Base-by-base conservation (phyloP, 2,329 filamentous ascomycete genomes). In the Aureobasidium leucospermi region DNA sequence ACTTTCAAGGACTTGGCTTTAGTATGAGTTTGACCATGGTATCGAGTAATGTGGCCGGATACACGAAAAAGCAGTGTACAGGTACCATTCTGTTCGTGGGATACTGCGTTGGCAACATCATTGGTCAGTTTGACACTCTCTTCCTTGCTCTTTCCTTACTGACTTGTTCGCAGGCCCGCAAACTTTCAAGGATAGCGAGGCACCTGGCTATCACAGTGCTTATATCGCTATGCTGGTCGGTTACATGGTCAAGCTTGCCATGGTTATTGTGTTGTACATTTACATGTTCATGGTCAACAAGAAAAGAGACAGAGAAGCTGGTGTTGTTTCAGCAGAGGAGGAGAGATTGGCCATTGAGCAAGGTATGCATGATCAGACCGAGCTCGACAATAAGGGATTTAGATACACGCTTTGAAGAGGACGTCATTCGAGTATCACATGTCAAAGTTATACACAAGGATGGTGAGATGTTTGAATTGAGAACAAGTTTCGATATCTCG, bases 231-330 rank as follows among this genome's bases (percentile, higher is more conserved):
- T 84, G 74, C 70, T 84, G 23, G 75, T 81, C 43, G 81, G 81
- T 0, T 84, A 84, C 63, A 70, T 73, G 3, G 73, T 83, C 9
- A 83, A 84, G 68, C 69, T 82, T 0, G 58, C 71, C 2, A 74
- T 76, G 62, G 79, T 84, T 0, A 64, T 78, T 0, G 70, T 80
- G 0, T 65, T 85, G 2, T 83, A 81, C 61, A 62, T 78, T 1
- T 84, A 83, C 63, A 84, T 84, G 81, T 81, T 73, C 64, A 66
- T 70, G 1, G 75, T 75, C 13, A 85, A 84, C 67, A 81, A 79
- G 68, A 77, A 75, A 61, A 70, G 82, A 28, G 81, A 85, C 66
- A 68, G 75, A 0, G 77, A 78, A 45, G 77, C 73, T 4, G 71
- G 71, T 3, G 59, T 63, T 28, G 61, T 67, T 7, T 65, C 64